Evolutionary conservation across 768 basidiomycete genomes (phyloP).

Genomic region (Lepiota venenata): DNA sequence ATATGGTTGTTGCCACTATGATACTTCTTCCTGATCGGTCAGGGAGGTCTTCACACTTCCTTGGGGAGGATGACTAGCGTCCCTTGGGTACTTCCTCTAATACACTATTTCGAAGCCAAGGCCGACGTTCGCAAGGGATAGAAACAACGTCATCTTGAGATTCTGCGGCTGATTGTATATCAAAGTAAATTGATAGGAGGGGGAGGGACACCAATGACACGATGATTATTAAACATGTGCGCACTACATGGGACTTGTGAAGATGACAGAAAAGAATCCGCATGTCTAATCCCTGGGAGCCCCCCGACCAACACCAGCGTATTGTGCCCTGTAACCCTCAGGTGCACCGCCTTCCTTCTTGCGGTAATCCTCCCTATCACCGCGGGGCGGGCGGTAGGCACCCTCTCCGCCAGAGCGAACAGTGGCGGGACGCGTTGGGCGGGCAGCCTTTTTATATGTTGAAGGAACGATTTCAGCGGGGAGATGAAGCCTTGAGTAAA

Average conservation of each 20-base stretch:
- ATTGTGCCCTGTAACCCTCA: slow-evolving; percentile 86
- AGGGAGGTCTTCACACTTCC: too few species aligned
- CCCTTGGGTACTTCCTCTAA: too few species aligned
- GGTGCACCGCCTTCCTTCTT: slow-evolving; percentile 89
- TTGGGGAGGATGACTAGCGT: too few species aligned
- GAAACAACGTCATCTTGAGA: neutral
- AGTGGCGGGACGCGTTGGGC: slow-evolving; percentile 78
- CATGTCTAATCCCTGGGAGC: slow-evolving; percentile 62
- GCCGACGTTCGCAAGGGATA: neutral
- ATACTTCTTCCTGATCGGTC: too few species aligned
- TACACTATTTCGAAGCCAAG: slow-evolving; percentile 17
- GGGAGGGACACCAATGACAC: slow-evolving; percentile 11
- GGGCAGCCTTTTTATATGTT: slow-evolving; percentile 95
- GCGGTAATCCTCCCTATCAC: slow-evolving; percentile 88
- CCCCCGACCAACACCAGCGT: slow-evolving; percentile 87
- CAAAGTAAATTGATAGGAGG: neutral
- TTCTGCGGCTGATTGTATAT: neutral
- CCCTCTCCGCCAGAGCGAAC: slow-evolving; percentile 72
- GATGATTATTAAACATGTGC: slow-evolving; percentile 19
- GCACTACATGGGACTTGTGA: slow-evolving; percentile 18
- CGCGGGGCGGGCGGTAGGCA: slow-evolving; percentile 86
- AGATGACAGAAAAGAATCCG: neutral
- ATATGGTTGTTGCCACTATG: too few species aligned
- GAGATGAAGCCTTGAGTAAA: slow-evolving; percentile 78
- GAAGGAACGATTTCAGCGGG: slow-evolving; percentile 94